Evolutionary conservation across 2,329 filamentous ascomycete genomes (phyloP).

Genomic region (Ophiostoma angusticollis): DNA sequence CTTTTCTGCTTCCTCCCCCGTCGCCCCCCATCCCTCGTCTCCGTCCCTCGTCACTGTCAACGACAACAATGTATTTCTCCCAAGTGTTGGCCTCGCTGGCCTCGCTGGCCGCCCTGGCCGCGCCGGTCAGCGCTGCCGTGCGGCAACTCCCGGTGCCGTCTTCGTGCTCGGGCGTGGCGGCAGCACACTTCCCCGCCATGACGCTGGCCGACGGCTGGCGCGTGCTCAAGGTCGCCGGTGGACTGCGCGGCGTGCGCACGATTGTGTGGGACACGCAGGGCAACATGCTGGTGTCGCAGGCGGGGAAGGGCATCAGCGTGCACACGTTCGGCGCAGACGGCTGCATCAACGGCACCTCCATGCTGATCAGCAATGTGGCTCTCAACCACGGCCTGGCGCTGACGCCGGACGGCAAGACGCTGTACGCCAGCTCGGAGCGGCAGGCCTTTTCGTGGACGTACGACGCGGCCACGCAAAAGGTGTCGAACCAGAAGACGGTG

Average conservation of each 20-base stretch:
- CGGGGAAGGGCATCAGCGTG: constrained; percentile 24
- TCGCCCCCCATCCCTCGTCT: too few species aligned
- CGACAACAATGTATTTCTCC: not conserved
- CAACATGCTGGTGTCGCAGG: constrained; percentile 26
- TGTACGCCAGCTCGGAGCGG: constrained; percentile 27
- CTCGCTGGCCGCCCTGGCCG: constrained; percentile 14
- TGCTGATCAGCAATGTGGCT: constrained; percentile 22
- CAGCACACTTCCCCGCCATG: constrained; percentile 20
- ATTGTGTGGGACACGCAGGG: constrained; percentile 25
- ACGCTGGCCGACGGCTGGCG: constrained; percentile 25
- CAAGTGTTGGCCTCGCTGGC: too few species aligned
- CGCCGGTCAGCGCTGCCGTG: constrained; percentile 19
- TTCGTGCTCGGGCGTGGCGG: constrained; percentile 23
- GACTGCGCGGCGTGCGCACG: constrained; percentile 23
- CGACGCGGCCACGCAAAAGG: constrained; percentile 33
- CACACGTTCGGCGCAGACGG: constrained; percentile 28
- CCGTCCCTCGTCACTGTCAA: too few species aligned
- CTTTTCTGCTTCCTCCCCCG: too few species aligned
- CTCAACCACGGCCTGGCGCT: constrained; percentile 29
- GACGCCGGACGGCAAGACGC: constrained; percentile 25
- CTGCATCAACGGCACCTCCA: constrained; percentile 26
- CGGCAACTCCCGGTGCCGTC: constrained; percentile 22
- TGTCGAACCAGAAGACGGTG: constrained; percentile 28
- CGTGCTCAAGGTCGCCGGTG: constrained; percentile 27
- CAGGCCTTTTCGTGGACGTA: constrained; percentile 45